Evolutionary conservation across 1,284 basidiomycete genomes (phyloP), one percentile per base, ranked within the genome.

Genomic region (Boletus semigastroideus): DNA sequence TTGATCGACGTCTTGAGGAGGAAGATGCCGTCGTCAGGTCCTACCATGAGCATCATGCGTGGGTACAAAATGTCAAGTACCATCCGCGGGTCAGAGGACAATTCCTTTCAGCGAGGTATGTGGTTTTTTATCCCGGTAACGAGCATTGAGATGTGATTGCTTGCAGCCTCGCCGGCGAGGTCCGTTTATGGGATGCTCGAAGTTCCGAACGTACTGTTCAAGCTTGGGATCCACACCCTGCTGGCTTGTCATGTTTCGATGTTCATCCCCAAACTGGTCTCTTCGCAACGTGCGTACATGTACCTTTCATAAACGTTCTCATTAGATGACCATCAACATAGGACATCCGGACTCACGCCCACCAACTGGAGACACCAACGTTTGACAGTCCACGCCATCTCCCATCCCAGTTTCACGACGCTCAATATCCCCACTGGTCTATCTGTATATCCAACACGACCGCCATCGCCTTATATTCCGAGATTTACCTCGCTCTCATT

Each of bases 151-250:
- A 38, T 46, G 34, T 30, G 34, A 42, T 53, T 20, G 27, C 46
- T 45, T 27, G 19, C 54, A 98, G 95, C 65, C 74, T 93, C 68
- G 90, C 93, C 63, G 97, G 97, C 1, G 87, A 94, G 61, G 87
- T 98, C 39, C 87, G 91, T 58, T 72, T 98, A 31, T 99, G 95
- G 90, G 97, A 99, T 69, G 77, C 93, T 37, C 86, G 97, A 50
- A 79, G 82, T 6, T 73, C 83, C 4, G 82, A 87, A 44, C 69
- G 71, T 34, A 80, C 91, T 10, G 63, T 84, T 10, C 77, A 86
- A 51, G 80, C 82, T 41, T 87, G 90, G 75, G 78, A 87, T 28
- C 69, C 86, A 37, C 83, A 89, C 62, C 79, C 82, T 2, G 76
- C 85, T 41, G 90, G 94, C 8, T 74, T 98, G 43, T 86, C 91